These are phyloP conservation scores for Trichothecium roseum DNA, from an alignment of 2,329 filamentous ascomycete genomes.

Conservation along the genomic window DNA sequence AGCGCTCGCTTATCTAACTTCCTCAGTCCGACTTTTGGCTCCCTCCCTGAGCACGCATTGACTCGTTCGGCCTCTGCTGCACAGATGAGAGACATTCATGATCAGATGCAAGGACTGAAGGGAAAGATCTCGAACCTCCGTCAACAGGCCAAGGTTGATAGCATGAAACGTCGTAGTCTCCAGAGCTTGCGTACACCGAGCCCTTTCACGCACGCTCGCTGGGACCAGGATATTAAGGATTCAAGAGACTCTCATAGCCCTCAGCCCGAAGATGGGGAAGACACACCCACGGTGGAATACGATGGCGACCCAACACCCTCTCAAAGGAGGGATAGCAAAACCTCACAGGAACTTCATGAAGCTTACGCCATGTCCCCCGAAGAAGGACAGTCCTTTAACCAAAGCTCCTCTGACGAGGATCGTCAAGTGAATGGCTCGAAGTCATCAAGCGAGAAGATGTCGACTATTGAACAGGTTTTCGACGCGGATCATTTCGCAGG, in stretches of 20 bases:
- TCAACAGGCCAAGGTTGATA: slow-evolving; percentile 70
- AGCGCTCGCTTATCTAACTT: slow-evolving; percentile 24
- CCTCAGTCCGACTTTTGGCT: slow-evolving; percentile 34
- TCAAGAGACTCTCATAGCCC: slow-evolving; percentile 4
- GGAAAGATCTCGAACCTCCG: slow-evolving; percentile 74
- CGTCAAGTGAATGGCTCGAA: no score
- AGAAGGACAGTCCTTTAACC: no score
- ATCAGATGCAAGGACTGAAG: slow-evolving; percentile 78
- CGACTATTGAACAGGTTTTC: not conserved
- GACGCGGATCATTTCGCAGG: not conserved
- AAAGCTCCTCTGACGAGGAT: no score
- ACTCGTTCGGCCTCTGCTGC: slow-evolving; percentile 62
- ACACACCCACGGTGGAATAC: no score
- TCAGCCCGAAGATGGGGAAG: no score
- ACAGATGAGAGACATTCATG: slow-evolving; percentile 63
- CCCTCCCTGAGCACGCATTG: slow-evolving; percentile 34
- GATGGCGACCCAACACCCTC: no score
- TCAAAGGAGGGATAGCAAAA: no score
- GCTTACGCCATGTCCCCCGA: no score
- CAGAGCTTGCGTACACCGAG: slow-evolving; percentile 67
- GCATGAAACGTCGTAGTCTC: slow-evolving; percentile 64
- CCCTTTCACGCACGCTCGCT: slow-evolving; percentile 61
- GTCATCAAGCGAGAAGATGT: no score
- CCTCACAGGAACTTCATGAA: no score
- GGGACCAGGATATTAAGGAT: slow-evolving; percentile 18